These are phyloP conservation scores for Pilaira anomala DNA, from an alignment of 192 early-diverging fungal species.

Conservation along the genomic window DNA sequence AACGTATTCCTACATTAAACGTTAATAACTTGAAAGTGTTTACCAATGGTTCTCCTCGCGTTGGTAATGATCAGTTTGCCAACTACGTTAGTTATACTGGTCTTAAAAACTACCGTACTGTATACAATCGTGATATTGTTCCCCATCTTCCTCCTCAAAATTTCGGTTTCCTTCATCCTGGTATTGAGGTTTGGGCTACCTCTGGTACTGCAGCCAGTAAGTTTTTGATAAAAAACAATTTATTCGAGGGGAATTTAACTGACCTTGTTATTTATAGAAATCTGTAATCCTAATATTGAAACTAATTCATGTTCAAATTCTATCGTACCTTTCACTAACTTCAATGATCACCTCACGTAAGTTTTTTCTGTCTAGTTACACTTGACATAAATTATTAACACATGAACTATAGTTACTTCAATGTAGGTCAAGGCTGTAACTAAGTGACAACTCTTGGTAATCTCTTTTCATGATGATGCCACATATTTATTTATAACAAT, in stretches of 20 bases:
- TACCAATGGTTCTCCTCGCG: conserved; percentile 15
- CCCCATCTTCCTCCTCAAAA: conserved; percentile 8
- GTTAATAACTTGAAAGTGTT: conserved; percentile 16
- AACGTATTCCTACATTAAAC: conserved; percentile 8
- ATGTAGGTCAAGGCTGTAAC: no score
- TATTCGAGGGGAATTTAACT: neutral
- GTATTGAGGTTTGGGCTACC: conserved; percentile 5
- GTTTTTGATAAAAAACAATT: neutral
- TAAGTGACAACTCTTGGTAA: no score
- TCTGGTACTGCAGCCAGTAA: neutral
- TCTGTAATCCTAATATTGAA: neutral
- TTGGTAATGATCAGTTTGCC: conserved; percentile 15
- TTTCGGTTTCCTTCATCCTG: conserved; percentile 13
- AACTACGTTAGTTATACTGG: conserved; percentile 7
- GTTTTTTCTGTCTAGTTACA: no score
- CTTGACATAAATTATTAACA: no score
- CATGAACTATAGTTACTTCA: no score
- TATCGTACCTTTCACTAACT: conserved; percentile 19
- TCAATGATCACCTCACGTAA: no score
- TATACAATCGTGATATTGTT: conserved; percentile 16
- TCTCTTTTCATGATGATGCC: no score
- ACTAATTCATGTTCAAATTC: conserved; percentile 7
- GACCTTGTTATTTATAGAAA: conserved; percentile 9
- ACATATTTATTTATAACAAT: no score
- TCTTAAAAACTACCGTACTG: neutral